Evolutionary conservation across 768 basidiomycete genomes (phyloP).

Genomic region (Dioszegia aurantiaca): DNA sequence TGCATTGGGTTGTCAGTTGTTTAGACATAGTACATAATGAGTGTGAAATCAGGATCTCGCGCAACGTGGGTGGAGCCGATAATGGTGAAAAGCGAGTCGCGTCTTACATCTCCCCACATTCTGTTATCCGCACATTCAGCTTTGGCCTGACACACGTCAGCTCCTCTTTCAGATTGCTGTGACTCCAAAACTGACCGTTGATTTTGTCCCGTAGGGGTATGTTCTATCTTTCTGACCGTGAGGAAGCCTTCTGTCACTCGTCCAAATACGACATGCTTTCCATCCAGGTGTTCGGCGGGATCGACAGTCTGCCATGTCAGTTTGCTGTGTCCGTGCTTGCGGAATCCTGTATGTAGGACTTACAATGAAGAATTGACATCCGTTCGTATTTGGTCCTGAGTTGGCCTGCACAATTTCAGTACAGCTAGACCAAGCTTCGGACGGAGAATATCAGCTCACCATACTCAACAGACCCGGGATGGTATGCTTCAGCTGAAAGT

Average conservation of each 20-base stretch:
- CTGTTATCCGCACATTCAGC: constrained; percentile 40
- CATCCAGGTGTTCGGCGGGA: constrained; percentile 92
- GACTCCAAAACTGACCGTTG: constrained; percentile 33
- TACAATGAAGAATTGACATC: constrained; percentile 89
- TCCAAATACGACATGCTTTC: constrained; percentile 52
- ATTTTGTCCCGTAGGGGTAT: constrained; percentile 68
- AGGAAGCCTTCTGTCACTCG: constrained; percentile 73
- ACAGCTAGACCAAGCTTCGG: neutral
- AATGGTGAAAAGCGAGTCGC: neutral
- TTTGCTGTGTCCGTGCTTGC: too few species aligned
- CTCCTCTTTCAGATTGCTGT: constrained; percentile 7
- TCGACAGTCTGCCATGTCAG: too few species aligned
- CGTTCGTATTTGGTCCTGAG: constrained; percentile 62
- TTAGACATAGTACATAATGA: too few species aligned
- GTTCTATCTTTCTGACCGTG: constrained; percentile 92
- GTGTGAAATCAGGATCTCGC: too few species aligned
- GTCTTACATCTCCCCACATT: constrained; percentile 51
- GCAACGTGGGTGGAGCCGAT: too few species aligned
- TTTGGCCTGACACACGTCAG: constrained; percentile 34
- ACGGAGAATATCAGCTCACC: constrained; percentile 56
- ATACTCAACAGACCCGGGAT: constrained; percentile 86
- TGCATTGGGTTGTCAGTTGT: too few species aligned
- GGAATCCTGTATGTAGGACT: too few species aligned
- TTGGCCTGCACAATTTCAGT: constrained; percentile 65
- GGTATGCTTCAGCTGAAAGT: constrained; percentile 84